These are phyloP conservation scores for Usnea hakonensis DNA, from an alignment of 495 filamentous ascomycete genomes.

Conservation along the genomic window DNA sequence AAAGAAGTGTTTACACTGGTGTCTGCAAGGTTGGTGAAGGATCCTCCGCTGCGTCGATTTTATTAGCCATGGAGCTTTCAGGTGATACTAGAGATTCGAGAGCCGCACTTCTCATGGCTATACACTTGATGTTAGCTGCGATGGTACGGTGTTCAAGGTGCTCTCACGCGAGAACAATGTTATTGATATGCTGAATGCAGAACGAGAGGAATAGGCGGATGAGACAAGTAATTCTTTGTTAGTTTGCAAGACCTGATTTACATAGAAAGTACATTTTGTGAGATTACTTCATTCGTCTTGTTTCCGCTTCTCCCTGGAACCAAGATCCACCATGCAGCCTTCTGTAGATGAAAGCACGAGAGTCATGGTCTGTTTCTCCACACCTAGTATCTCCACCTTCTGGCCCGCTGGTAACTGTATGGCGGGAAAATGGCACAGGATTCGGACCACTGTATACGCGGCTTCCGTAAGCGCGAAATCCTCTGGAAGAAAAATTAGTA, in stretches of 20 bases:
- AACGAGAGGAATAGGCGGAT: conserved; percentile 1
- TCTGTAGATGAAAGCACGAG: conserved; percentile 12
- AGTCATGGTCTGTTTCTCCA: conserved; percentile 20
- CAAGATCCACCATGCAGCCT: conserved; percentile 8
- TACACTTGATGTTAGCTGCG: conserved; percentile 15
- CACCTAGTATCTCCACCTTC: conserved; percentile 13
- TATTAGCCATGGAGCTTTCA: conserved; percentile 19
- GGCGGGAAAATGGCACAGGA: conserved; percentile 36
- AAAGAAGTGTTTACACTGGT: background rate
- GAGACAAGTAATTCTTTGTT: background rate
- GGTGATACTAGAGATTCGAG: conserved; percentile 23
- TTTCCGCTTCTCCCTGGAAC: background rate
- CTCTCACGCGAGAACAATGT: conserved; percentile 13
- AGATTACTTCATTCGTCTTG: background rate
- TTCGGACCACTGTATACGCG: conserved; percentile 36
- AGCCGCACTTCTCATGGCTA: conserved; percentile 37
- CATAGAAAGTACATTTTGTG: background rate
- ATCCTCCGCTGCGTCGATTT: conserved; percentile 18
- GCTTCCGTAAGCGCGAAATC: conserved; percentile 44
- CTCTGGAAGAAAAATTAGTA: conserved; percentile 24
- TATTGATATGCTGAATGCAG: conserved; percentile 6
- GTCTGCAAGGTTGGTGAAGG: conserved; percentile 17
- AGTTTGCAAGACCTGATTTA: background rate
- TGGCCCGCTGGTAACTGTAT: conserved; percentile 18
- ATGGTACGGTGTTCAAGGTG: conserved; percentile 14